Percentiles rank a stretch among this genome's conserved stretches.
Conservation (phyloP, 257 asterid genomes). For the Solanum neorickii region DNA sequence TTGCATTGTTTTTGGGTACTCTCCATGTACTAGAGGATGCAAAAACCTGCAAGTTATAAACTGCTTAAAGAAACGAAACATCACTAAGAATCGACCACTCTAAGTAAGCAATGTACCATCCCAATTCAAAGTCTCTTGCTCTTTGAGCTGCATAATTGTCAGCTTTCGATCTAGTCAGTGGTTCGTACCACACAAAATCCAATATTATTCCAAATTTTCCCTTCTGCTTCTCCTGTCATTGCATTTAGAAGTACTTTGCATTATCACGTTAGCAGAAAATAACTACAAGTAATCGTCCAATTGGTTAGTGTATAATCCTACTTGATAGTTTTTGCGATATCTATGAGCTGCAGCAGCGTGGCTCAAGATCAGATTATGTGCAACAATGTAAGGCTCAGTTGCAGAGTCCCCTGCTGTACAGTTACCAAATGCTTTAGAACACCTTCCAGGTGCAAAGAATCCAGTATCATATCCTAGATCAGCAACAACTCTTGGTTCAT, state of each 20-base stretch:
- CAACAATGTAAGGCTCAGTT: slow-evolving; percentile 86
- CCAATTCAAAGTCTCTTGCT: slow-evolving; percentile 79
- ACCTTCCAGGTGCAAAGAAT: slow-evolving; percentile 45
- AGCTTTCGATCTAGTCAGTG: slow-evolving; percentile 22
- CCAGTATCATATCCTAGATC: slow-evolving; percentile 41
- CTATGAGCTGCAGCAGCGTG: slow-evolving; percentile 67
- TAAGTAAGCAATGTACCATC: slow-evolving; percentile 67
- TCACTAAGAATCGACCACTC: not conserved
- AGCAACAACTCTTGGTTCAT: slow-evolving; percentile 48
- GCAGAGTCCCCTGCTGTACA: slow-evolving; percentile 68
- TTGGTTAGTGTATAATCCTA: not conserved
- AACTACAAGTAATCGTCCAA: no score
- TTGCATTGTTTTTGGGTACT: slow-evolving; percentile 73
- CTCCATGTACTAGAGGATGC: slow-evolving; percentile 65
- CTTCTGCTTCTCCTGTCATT: slow-evolving; percentile 52
- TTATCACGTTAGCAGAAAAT: no score
- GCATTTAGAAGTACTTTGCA: not conserved
- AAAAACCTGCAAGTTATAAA: slow-evolving; percentile 27
- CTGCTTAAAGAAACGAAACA: slow-evolving; percentile 29
- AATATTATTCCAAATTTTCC: slow-evolving; percentile 81
- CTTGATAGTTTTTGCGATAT: slow-evolving; percentile 66
- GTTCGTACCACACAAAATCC: slow-evolving; percentile 57
- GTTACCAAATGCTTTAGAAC: slow-evolving; percentile 69
- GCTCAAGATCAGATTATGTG: slow-evolving; percentile 61
- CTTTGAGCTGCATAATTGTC: slow-evolving; percentile 77